Evolutionary conservation across 164 flowering plant species (phyloP), one percentile per base, ranked within the genome.

Genomic region (Taxillus chinensis): DNA sequence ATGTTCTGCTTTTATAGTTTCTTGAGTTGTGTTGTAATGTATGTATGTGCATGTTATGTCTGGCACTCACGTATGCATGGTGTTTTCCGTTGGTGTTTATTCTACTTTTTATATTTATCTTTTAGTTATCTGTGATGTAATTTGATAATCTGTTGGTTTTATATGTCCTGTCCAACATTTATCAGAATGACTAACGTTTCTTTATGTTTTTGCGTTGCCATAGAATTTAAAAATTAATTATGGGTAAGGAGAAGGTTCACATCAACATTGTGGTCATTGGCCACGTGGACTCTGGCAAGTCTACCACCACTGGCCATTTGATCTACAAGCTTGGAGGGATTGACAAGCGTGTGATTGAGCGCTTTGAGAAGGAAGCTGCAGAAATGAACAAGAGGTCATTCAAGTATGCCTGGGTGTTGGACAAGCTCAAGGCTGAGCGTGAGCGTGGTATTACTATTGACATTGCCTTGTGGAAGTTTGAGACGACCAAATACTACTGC

Each of bases 401-500:
- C 61, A 58, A 58, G 45, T 58, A 58, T 58, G 61, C 61, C 27
- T 58, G 61, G 61, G 61, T 58, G 43, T 45, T 58, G 5, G 61
- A 58, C 45, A 58, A 58, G 10, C 61, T 58, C 15, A 58, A 58
- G 61, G 61, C 61, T 40, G 61, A 58, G 40, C 57, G 57, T 55
- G 57, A 55, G 40, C 57, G 57, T 55, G 57, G 57, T 17, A 55
- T 55, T 13, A 56, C 59, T 27, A 56, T 56, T 40, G 59, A 56
- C 41, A 56, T 56, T 40, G 59, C 59, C 3, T 13, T 56, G 40
- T 56, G 59, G 59, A 56, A 56, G 46, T 70, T 70, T 15, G 73
- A 70, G 61, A 70, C 73, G 13, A 70, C 73, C n/a, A 70, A 65
- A 46, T 70, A 70, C 61, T 70, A 70, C 68, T 70, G 73, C 68